A percentile compares a stretch with the other conserved stretches of the same genome.
These are phyloP conservation scores for Sanghuangporus weigelae DNA, from an alignment of 1,284 basidiomycete genomes.

Conservation along the genomic window DNA sequence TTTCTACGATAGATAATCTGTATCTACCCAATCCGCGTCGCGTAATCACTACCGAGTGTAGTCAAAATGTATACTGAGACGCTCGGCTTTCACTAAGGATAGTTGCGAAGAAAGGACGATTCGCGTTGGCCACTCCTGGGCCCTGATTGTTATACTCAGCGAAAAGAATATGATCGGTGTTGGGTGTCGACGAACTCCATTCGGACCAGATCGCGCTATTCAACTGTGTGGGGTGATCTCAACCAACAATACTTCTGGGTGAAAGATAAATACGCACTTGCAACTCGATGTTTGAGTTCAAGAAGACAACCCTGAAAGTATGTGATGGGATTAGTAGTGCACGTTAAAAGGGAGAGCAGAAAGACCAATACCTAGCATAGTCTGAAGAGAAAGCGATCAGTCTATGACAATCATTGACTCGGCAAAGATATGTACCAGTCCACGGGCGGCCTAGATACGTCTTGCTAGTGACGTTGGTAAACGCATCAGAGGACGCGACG, in stretches of 20 bases:
- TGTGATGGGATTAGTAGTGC: neutral
- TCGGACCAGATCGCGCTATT: slow-evolving; percentile 28
- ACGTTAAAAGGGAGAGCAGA: neutral
- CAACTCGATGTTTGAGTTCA: neutral
- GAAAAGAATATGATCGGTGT: slow-evolving; percentile 28
- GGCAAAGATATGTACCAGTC: slow-evolving; percentile 22
- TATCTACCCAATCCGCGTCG: slow-evolving; percentile 26
- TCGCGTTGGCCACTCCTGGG: slow-evolving; percentile 23
- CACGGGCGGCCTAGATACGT: slow-evolving; percentile 31
- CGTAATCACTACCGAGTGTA: slow-evolving; percentile 27
- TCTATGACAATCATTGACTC: slow-evolving; percentile 19
- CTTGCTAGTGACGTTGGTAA: slow-evolving; percentile 21
- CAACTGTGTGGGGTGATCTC: neutral
- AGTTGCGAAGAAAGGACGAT: slow-evolving; percentile 27
- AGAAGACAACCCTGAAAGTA: slow-evolving; percentile 8
- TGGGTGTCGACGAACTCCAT: slow-evolving; percentile 26
- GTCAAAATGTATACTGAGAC: slow-evolving; percentile 23
- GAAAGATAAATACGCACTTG: neutral
- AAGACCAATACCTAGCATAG: slow-evolving; percentile 16
- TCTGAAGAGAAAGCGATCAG: slow-evolving; percentile 20
- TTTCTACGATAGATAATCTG: slow-evolving; percentile 17
- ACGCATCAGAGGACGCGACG: slow-evolving; percentile 21
- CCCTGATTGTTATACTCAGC: slow-evolving; percentile 28
- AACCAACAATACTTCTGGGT: neutral
- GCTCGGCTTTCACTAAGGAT: slow-evolving; percentile 22